Base-by-base conservation (phyloP, 2,329 filamentous ascomycete genomes). In the Aspergillus terreus region DNA sequence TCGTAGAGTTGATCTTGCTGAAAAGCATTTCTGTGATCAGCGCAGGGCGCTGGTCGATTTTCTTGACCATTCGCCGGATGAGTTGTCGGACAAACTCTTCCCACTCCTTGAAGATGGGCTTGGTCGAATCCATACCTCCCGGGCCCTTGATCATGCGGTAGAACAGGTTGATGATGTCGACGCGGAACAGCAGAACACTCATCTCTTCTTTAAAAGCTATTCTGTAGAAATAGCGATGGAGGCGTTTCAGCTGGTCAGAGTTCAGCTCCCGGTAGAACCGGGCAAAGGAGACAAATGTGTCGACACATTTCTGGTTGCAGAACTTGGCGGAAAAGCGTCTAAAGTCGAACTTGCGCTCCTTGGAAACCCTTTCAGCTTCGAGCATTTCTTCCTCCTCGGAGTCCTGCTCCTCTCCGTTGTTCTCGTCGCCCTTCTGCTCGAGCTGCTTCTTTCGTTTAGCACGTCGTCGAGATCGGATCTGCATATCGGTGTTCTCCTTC, bases 181-280 rank as follows among this genome's bases (percentile, higher is more conserved):
- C 82, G 9, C 92, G 84, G 71, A 91, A 97, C 1, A 99, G 78
- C 74, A 96, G 82, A 19, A 96, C 86, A 51, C 85, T 86, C 76
- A 94, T 85, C 44, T 96, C 90, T 70, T 95, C 88, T 73, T 97
- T 99, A 77, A 97, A 97, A 0, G 91, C 91, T 10, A 95, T 80
- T 0, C 92, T 86, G 65, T 97, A 95, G 64, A 99, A 92, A 70
- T 92, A 99, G 6, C 94, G 87, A 72, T 97, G 94, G 11, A 87
- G 87, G 5, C 94, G 85, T 74, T 97, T 97, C 35, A 97, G 76
- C 67, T 99, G 94, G 35, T 84, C 78, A 2, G 84, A 78, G 47
- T 84, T 82, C 10, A 99, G 79, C 58, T 99, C 94, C 38, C 78
- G 80, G 71, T 95, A 96, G 71, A 85, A 92, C 44, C 80, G 82